Conservation (phyloP, 495 filamentous ascomycete genomes). For the Penicillium pulvis region DNA sequence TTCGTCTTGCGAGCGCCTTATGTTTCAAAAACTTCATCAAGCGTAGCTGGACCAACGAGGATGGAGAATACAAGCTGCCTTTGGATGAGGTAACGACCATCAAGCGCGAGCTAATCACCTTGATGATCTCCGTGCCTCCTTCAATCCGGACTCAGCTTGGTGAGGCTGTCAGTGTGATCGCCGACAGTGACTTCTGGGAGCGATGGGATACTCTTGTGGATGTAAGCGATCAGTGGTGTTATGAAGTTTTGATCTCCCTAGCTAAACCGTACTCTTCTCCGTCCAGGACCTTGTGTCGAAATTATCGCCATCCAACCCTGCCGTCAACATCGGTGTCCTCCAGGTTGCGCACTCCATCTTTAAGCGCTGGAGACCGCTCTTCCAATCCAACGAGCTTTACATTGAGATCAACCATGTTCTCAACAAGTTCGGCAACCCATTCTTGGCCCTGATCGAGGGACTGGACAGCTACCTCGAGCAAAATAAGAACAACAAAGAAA, state of each 20-base stretch:
- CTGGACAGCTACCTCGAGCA: conserved; percentile 77
- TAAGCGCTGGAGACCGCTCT: conserved; percentile 91
- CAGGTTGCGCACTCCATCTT: conserved; percentile 99
- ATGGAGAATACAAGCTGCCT: conserved; percentile 86
- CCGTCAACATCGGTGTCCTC: conserved; percentile 87
- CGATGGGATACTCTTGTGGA: conserved; percentile 92
- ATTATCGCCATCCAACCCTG: conserved; percentile 72
- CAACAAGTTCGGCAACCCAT: conserved; percentile 75
- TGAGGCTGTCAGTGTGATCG: conserved; percentile 94
- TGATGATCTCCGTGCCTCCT: conserved; percentile 91
- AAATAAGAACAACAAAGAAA: conserved; percentile 70
- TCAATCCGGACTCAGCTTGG: conserved; percentile 91
- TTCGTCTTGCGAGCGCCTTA: conserved; percentile 84
- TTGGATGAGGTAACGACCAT: conserved; percentile 79
- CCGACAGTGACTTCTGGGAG: conserved; percentile 96
- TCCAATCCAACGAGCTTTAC: conserved; percentile 86
- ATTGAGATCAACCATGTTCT: conserved; percentile 95
- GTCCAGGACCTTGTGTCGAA: conserved; percentile 82
- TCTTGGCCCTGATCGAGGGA: conserved; percentile 72
- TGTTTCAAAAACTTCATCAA: conserved; percentile 99
- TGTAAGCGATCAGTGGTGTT: conserved; percentile 41
- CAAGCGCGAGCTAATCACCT: conserved; percentile 88
- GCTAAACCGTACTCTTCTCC: conserved; percentile 1
- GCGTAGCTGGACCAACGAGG: conserved; percentile 89
- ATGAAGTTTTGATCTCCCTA: not conserved